Base-by-base conservation (phyloP, 2,329 filamentous ascomycete species). In the Cladosporium colombiae region DNA sequence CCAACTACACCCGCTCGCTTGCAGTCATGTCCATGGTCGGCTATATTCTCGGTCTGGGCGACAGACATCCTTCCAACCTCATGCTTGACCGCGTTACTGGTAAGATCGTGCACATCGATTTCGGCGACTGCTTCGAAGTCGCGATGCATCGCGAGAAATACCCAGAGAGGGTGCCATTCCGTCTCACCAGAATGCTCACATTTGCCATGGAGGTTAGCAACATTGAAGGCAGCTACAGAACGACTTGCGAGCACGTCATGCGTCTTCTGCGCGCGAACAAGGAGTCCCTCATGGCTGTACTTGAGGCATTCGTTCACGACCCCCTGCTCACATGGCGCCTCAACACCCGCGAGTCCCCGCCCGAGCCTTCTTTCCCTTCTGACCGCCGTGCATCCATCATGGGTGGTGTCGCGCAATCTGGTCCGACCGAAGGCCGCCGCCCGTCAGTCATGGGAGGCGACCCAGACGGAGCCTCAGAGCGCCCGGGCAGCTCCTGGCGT, bases 11-110 rank as follows among this genome's bases (percentile, higher is more conserved):
- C 21, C 90, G 95, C 66, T 98, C 94, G 1, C 84, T 99, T 1
- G 95, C 92, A 72, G 95, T 99, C 74, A 99, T 99, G 95, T 97
- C 93, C n/a, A 99, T 99, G 93, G 95, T 98, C n/a, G 95, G 95
- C 69, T 99, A 99, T 78, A 98, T 99, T 70, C 88, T 99, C 25
- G 96, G 95, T 67, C 84, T 99, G 16, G 95, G 95, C 64, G 95
- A 99, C 81, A 89, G 96, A 57, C 95, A 99, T 80, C 96, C 96
- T 44, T 97, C 93, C 67, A 99, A 99, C 78, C 82, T 99, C 74
- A 96, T 99, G 90, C 89, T 99, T 49, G 95, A 99, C 78, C 90
- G 93, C 46, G 88, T 96, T 68, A 98, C 94, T 0, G 95, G 95
- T 76, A 97, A 96, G 82, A 95, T 99, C 69, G 90, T 99, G 70